Conservation (phyloP, 2,329 filamentous ascomycete genomes). For the Aspergillus pseudoglaucus region DNA sequence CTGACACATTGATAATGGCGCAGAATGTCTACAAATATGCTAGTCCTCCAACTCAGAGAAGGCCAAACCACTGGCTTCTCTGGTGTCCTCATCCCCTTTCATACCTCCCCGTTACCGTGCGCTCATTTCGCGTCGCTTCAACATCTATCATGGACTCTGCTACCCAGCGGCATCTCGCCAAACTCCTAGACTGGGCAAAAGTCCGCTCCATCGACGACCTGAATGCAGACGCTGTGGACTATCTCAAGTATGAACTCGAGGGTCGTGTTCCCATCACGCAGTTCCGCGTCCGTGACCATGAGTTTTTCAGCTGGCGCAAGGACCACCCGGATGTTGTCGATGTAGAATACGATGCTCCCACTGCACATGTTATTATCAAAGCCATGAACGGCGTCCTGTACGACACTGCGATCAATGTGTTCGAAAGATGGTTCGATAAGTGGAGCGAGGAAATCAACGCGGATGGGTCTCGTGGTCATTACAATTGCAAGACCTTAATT, state of each 20-base stretch:
- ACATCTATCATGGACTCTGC: not conserved
- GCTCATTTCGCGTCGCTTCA: not conserved
- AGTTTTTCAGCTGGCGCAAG: not conserved
- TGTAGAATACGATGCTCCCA: not conserved
- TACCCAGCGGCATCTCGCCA: not conserved
- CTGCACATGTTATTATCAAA: not conserved
- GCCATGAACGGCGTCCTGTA: not conserved
- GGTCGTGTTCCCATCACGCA: not conserved
- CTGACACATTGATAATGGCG: too few species aligned
- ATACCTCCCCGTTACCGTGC: not conserved
- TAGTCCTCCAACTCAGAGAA: too few species aligned
- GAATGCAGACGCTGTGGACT: not conserved
- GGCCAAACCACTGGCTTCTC: not conserved
- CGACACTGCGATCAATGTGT: not conserved
- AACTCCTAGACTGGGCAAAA: not conserved
- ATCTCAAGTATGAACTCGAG: not conserved
- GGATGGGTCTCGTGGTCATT: not conserved
- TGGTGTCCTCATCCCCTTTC: not conserved
- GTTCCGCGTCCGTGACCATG: not conserved
- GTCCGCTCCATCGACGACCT: not conserved
- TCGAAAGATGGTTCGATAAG: not conserved
- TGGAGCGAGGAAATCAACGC: not conserved
- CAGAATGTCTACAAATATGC: too few species aligned
- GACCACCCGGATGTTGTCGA: not conserved
- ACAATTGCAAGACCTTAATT: not conserved